These are phyloP conservation scores for Pulveroboletus sp. DNA, from an alignment of 768 basidiomycete species.

Conservation along the genomic window DNA sequence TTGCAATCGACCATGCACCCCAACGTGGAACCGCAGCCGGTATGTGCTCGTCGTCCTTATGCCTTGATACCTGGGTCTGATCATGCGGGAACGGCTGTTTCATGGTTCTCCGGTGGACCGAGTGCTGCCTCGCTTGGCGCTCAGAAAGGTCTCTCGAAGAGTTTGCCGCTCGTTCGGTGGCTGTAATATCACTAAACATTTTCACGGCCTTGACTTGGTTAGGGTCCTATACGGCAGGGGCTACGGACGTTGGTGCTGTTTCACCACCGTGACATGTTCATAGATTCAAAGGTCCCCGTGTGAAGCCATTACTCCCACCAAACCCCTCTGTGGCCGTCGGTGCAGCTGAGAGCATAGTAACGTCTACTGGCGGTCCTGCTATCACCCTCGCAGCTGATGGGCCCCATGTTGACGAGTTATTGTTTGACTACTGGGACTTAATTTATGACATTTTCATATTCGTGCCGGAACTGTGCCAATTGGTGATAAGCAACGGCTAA, in stretches of 20 bases:
- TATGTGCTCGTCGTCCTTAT: no score
- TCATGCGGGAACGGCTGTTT: slow-evolving; percentile 8
- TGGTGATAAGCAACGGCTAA: not conserved
- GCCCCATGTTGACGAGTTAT: not conserved
- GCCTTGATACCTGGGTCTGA: not conserved
- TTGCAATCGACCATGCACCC: no score
- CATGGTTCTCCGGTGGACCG: slow-evolving; percentile 11
- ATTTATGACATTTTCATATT: not conserved
- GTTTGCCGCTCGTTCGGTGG: not conserved
- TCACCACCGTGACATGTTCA: slow-evolving; percentile 25
- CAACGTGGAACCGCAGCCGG: no score
- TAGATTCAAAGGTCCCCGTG: not conserved
- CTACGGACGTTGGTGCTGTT: not conserved
- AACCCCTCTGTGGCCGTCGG: slow-evolving; percentile 40
- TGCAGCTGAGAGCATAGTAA: slow-evolving; percentile 48
- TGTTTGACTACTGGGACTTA: not conserved
- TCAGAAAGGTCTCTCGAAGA: slow-evolving; percentile 19
- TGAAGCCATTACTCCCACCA: not conserved
- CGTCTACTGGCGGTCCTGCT: slow-evolving; percentile 52
- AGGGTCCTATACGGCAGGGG: not conserved
- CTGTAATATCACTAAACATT: not conserved
- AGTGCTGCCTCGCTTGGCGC: no score
- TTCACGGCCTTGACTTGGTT: slow-evolving; percentile 18
- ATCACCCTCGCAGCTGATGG: slow-evolving; percentile 51
- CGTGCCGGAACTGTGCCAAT: not conserved